Base-by-base conservation (phyloP, 2,329 filamentous ascomycete species). In the Aschersonia sp. region DNA sequence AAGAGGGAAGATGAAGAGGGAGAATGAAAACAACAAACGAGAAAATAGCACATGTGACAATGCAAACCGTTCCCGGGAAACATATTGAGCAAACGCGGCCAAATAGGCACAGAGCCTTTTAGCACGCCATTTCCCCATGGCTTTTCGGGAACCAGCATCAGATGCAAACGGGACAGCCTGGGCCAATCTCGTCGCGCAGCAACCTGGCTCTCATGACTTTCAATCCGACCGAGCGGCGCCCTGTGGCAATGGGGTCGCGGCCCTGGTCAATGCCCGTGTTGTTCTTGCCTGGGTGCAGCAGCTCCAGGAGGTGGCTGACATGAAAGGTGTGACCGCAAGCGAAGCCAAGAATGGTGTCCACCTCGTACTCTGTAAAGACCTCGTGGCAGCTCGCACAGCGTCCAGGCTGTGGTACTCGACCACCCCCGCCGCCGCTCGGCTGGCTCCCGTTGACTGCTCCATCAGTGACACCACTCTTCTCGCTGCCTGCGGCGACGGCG, bases 201-300 rank as follows among this genome's bases (percentile, higher is more conserved):
- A 95, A 62, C 52, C 87, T 76, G 40, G 89, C 88, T 59, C 87
- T 86, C 53, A 85, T 92, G 31, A 95, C 87, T 65, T 95, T 95
- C 32, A 83, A 79, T 0, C 87, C 85, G 6, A 97, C 80, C 47
- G 83, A 86, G 48, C 82, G 72, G 6, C 75, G 73, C 30, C 64
- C 62, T 48, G 62, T 63, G 12, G 67, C 61, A 9, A 70, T 66
- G 41, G 66, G 63, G 3, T 63, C 62, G 12, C 62, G 67, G 2
- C 66, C 67, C 31, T 75, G 66, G 4, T 70, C 66, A 4, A 67
- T 60, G 48, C 81, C 75, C 5, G 63, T 59, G 30, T 61, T 59
- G 30, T 61, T 62, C 60, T 65, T 70, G 47, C 56, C 72, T 39
- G 66, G 65, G 43, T 72, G 60, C 45, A 79, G 53, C 49, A 66